Conservation (phyloP, 2,329 filamentous ascomycete species). For the Rasamsonia emersonii region DNA sequence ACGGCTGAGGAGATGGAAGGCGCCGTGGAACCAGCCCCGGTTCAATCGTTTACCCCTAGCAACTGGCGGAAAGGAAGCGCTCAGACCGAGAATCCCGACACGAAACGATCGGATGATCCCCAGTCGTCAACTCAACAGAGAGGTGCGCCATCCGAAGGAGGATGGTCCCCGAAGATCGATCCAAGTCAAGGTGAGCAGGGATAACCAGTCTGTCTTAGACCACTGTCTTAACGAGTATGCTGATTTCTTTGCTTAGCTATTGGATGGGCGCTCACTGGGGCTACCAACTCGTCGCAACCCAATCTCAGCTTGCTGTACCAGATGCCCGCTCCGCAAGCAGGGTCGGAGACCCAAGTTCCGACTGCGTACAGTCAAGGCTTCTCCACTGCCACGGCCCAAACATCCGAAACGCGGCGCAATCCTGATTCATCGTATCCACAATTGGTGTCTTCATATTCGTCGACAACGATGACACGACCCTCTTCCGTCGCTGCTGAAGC, state of each 20-base stretch:
- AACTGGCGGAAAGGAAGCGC: constrained; percentile 42
- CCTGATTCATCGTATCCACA: constrained; percentile 19
- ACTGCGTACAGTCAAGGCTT: constrained; percentile 24
- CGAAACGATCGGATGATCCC: constrained; percentile 13
- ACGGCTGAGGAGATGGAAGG: constrained; percentile 69
- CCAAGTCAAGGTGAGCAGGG: constrained; percentile 42
- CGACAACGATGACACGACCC: constrained; percentile 11
- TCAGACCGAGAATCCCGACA: constrained; percentile 16
- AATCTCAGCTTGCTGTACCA: constrained; percentile 76
- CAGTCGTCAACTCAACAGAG: constrained; percentile 13
- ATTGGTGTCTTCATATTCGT: constrained; percentile 23
- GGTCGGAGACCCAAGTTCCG: constrained; percentile 19
- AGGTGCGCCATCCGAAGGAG: constrained; percentile 21
- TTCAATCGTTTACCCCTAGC: constrained; percentile 43
- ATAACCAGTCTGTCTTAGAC: constrained; percentile 7
- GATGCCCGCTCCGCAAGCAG: constrained; percentile 35
- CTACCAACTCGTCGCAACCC: constrained; percentile 74
- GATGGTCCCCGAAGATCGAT: constrained; percentile 40
- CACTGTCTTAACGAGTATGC: constrained; percentile 3
- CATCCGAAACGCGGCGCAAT: constrained; percentile 14
- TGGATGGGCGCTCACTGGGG: constrained; percentile 81
- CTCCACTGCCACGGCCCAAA: constrained; percentile 13
- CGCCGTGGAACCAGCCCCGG: constrained; percentile 48
- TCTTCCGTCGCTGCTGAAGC: constrained; percentile 14
- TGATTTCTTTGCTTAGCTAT: constrained; percentile 47